These are phyloP conservation scores for Xylaria sp. DNA, from an alignment of 2,329 filamentous ascomycete species.

Conservation along the genomic window DNA sequence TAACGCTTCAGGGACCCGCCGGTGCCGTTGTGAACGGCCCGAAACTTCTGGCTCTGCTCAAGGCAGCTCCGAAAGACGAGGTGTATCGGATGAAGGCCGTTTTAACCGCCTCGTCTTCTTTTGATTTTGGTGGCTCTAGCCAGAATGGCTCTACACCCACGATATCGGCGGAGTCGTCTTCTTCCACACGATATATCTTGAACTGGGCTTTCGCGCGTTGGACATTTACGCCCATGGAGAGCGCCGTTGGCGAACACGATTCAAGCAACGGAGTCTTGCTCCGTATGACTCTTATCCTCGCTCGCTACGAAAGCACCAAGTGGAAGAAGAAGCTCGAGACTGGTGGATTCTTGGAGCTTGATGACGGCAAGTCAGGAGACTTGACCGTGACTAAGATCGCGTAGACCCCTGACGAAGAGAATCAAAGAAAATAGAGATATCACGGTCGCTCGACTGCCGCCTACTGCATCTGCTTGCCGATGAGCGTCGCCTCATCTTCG, in stretches of 20 bases:
- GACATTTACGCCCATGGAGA: constrained; percentile 69
- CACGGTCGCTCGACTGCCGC: neutral
- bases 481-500: neutral
- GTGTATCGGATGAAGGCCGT: constrained; percentile 89
- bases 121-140: constrained; percentile 45
- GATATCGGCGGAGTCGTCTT: constrained; percentile 20
- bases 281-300: constrained; percentile 71
- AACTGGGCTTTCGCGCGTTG: constrained; percentile 98
- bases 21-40: constrained; percentile 47
- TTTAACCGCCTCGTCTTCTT: constrained; percentile 43
- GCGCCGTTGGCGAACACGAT: constrained; percentile 42
- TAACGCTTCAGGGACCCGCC: constrained; percentile 54
- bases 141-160: constrained; percentile 37
- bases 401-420: constrained; percentile 5
- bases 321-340: constrained; percentile 70
- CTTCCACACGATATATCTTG: constrained; percentile 66
- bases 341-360: constrained; percentile 49
- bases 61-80: constrained; percentile 79
- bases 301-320: constrained; percentile 65
- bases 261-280: constrained; percentile 52
- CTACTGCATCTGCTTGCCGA: neutral
- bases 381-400: constrained; percentile 48
- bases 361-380: constrained; percentile 41
- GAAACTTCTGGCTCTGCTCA: constrained; percentile 62
- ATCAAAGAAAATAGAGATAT: neutral